Evolutionary conservation across 1,139 yeast genomes (phyloP).

Genomic region (Candida glucosophila): DNA sequence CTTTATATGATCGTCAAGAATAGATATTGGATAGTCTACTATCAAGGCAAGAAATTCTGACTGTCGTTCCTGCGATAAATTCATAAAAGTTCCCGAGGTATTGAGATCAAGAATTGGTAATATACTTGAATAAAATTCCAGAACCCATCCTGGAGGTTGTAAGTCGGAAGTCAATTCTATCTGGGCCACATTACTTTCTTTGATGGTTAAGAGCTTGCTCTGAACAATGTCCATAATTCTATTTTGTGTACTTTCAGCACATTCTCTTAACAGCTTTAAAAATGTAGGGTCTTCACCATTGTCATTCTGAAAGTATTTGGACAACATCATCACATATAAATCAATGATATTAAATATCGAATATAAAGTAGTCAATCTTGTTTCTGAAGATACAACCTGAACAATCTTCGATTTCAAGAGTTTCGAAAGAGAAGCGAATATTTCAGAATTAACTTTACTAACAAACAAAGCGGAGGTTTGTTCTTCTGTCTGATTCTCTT

Average conservation of each 20-base stretch:
- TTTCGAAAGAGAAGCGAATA: constrained; percentile 29
- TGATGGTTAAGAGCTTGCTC: constrained; percentile 33
- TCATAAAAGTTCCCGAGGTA: constrained; percentile 30
- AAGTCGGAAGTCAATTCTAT: constrained; percentile 39
- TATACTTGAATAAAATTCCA: constrained; percentile 44
- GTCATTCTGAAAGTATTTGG: constrained; percentile 31
- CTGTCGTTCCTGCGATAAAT: constrained; percentile 24
- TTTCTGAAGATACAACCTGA: constrained; percentile 60
- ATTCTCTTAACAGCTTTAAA: constrained; percentile 15
- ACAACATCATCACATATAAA: constrained; percentile 63
- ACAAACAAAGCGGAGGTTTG: constrained; percentile 10
- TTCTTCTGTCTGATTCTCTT: constrained; percentile 11
- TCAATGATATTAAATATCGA: constrained; percentile 56
- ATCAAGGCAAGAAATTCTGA: constrained; percentile 25
- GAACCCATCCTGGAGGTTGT: constrained; percentile 69
- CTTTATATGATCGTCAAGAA: constrained; percentile 29
- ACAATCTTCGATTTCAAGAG: constrained; percentile 46
- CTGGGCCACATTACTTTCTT: constrained; percentile 31
- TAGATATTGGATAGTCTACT: constrained; percentile 41
- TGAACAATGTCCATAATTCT: constrained; percentile 32
- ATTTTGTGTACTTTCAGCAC: constrained; percentile 26
- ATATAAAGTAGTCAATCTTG: constrained; percentile 44
- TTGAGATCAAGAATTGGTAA: constrained; percentile 42
- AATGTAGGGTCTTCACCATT: constrained; percentile 10
- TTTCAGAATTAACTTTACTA: constrained; percentile 14